A percentile compares a stretch with the other conserved stretches of the same genome.
Evolutionary conservation across 176 grass and related monocot species (phyloP).

Genomic region (Secale cereale): DNA sequence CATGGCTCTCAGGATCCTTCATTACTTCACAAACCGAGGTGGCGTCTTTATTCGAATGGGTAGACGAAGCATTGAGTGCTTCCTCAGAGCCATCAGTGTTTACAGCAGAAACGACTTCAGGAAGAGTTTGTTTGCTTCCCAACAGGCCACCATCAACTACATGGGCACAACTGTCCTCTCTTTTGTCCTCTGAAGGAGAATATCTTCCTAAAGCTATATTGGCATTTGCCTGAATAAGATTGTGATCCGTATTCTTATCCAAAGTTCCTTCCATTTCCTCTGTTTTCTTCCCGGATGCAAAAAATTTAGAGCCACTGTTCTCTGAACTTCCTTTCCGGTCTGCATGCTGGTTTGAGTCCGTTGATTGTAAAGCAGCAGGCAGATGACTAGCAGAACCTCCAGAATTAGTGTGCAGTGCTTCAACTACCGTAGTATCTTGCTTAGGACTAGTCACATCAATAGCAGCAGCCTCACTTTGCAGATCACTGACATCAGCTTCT

Average conservation of each 20-base stretch:
- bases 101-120: neutral
- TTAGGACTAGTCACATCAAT: neutral
- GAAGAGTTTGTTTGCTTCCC: slow-evolving; percentile 3
- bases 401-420: neutral
- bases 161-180: slow-evolving; percentile 25
- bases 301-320: neutral
- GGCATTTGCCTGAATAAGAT: slow-evolving; percentile 10
- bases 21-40: slow-evolving; percentile 13
- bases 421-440: slow-evolving; percentile 4
- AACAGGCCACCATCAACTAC: neutral
- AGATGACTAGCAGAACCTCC: neutral
- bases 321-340: slow-evolving; percentile 7
- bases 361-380: slow-evolving; percentile 18
- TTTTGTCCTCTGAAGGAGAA: slow-evolving; percentile 15
- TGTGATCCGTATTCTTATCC: neutral
- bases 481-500: slow-evolving; percentile 7
- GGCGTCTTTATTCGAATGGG: slow-evolving; percentile 5
- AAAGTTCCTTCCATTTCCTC: slow-evolving; percentile 9
- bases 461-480: slow-evolving; percentile 9
- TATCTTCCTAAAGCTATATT: neutral
- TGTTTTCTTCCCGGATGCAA: neutral
- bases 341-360: neutral
- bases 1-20: slow-evolving; percentile 9
- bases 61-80: neutral
- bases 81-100: slow-evolving; percentile 22